Evolutionary conservation across 768 basidiomycete species (phyloP).

Genomic region (Hericium coralloides): DNA sequence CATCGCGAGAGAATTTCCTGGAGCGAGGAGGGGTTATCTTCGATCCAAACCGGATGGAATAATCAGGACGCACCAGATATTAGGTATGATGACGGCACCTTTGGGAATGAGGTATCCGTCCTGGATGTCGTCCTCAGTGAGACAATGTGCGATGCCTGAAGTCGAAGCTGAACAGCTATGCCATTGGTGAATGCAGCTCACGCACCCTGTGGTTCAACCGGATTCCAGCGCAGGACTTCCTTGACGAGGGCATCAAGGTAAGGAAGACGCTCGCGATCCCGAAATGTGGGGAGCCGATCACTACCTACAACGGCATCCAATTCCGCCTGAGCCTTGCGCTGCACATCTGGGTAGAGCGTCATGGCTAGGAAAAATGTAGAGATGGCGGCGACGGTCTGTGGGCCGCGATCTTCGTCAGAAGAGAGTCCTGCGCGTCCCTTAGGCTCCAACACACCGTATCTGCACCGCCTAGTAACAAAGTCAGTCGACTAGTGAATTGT

Average conservation of each 20-base stretch:
- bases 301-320: neutral
- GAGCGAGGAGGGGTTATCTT: too few relatives aligned
- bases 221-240: neutral
- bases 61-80: too few relatives aligned
- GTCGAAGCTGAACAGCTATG: too few relatives aligned
- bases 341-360: neutral
- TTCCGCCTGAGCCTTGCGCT: neutral
- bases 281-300: neutral
- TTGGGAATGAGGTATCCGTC: too few relatives aligned
- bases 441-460: conserved; percentile 7
- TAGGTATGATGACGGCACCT: too few relatives aligned
- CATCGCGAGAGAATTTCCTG: too few relatives aligned
- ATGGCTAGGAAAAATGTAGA: neutral
- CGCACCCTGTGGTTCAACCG: neutral
- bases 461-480: conserved; percentile 3
- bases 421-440: too few relatives aligned
- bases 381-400: conserved; percentile 15
- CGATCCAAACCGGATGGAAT: too few relatives aligned
- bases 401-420: neutral
- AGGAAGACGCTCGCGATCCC: neutral
- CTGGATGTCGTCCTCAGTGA: too few relatives aligned
- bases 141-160: too few relatives aligned
- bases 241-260: neutral
- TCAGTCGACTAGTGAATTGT: neutral
- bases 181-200: too few relatives aligned